Percentiles rank a stretch among this genome's conserved stretches.
These are phyloP conservation scores for Seminavis robusta DNA, from an alignment of 108 stramenopile species.

Conservation along the genomic window DNA sequence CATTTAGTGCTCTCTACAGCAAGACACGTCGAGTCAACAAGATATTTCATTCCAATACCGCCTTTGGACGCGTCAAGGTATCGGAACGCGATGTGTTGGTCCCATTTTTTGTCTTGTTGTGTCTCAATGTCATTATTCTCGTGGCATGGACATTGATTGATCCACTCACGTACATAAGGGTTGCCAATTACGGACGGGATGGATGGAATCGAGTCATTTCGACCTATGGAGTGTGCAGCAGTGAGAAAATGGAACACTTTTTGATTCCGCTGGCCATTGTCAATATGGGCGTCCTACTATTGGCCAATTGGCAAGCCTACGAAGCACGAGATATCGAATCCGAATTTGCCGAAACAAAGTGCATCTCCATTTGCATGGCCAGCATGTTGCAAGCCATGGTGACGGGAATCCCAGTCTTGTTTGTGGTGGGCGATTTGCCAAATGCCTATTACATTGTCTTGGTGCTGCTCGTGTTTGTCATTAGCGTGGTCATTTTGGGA, in stretches of 20 bases:
- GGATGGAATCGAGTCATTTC: slow-evolving; percentile 14
- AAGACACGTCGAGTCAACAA: slow-evolving; percentile 53
- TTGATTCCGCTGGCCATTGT: slow-evolving; percentile 7
- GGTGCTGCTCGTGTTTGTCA: slow-evolving; percentile 12
- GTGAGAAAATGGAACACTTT: background rate
- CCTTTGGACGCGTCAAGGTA: slow-evolving; percentile 39
- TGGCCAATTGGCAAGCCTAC: slow-evolving; percentile 39
- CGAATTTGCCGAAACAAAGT: slow-evolving; percentile 28
- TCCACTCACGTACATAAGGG: slow-evolving; percentile 15
- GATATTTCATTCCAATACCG: slow-evolving; percentile 9
- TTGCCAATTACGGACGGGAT: slow-evolving; percentile 5
- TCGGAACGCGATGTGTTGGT: slow-evolving; percentile 24
- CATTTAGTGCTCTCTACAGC: slow-evolving; percentile 46
- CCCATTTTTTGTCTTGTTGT: slow-evolving; percentile 25
- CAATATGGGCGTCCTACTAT: slow-evolving; percentile 16
- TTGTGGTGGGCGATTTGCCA: slow-evolving; percentile 15
- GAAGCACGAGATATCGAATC: slow-evolving; percentile 24
- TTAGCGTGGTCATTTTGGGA: slow-evolving; percentile 12
- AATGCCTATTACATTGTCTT: slow-evolving; percentile 19
- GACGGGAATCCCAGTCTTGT: slow-evolving; percentile 29
- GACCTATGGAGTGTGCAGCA: slow-evolving; percentile 13
- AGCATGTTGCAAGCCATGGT: slow-evolving; percentile 24
- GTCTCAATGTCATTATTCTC: slow-evolving; percentile 13
- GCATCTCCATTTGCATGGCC: slow-evolving; percentile 26
- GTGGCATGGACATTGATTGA: slow-evolving; percentile 33